phyloP scores from a whole-genome alignment of 306 rosid species.

The Prunus dulcis region DNA sequence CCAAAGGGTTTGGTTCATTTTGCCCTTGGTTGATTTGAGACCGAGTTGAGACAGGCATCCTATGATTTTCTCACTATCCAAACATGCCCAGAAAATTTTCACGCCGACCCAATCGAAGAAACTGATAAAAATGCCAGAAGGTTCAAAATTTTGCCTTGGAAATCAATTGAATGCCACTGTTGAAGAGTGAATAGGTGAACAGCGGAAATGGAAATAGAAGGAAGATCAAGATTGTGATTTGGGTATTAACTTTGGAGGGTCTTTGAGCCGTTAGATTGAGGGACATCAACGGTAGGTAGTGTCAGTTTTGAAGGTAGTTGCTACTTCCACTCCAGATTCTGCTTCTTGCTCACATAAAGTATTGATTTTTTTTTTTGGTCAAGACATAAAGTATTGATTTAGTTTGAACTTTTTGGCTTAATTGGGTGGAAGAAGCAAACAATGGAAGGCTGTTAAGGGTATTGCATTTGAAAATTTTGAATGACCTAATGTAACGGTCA shows the following conservation, averaged over 20 bases:
- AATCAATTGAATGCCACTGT: not conserved
- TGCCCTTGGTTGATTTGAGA: conserved; percentile 44
- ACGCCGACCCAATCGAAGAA: conserved; percentile 25
- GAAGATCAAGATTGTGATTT: conserved; percentile 18
- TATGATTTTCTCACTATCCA: conserved; percentile 13
- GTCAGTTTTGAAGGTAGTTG: not conserved
- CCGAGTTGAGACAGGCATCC: conserved; percentile 92
- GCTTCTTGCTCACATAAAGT: conserved; percentile 5
- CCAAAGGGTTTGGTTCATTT: conserved; percentile 27
- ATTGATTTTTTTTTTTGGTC: no score
- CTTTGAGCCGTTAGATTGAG: conserved; percentile 42
- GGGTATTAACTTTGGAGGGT: conserved; percentile 26
- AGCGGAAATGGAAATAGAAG: conserved; percentile 18
- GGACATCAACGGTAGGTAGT: conserved; percentile 20
- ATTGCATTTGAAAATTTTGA: conserved; percentile 29
- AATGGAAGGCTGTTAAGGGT: conserved; percentile 2
- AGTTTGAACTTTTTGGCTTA: conserved; percentile 9
- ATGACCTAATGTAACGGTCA: conserved; percentile 58
- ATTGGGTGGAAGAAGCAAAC: conserved; percentile 33
- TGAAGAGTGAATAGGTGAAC: not conserved
- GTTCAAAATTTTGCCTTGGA: not conserved
- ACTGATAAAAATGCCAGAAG: conserved; percentile 8
- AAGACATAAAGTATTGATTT: not conserved
- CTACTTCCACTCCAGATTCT: conserved; percentile 22
- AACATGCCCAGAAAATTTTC: conserved; percentile 41